Evolutionary conservation across 148 eudicot genomes (phyloP).

Genomic region (Rhododendron vialii): DNA sequence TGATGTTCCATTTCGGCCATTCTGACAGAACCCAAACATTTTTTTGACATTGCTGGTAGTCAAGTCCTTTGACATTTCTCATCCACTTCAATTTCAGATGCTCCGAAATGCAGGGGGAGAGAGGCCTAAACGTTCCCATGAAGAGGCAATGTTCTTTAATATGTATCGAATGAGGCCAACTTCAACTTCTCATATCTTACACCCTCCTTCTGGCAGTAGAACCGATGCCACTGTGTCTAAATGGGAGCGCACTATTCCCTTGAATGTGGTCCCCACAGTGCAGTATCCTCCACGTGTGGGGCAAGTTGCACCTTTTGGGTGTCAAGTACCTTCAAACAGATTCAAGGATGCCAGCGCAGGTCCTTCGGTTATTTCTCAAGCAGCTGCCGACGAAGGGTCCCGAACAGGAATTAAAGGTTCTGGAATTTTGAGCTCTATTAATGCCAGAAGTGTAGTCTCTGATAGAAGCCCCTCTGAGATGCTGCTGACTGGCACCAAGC

Average conservation of each 20-base stretch:
- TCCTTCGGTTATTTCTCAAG: constrained; percentile 50
- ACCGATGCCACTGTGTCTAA: constrained; percentile 35
- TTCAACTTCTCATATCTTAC: constrained; percentile 40
- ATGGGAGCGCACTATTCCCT: constrained; percentile 43
- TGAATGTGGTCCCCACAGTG: constrained; percentile 37
- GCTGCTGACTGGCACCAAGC: constrained; percentile 33
- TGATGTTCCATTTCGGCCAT: neutral
- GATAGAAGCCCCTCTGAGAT: constrained; percentile 40
- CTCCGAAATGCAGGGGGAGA: constrained; percentile 55
- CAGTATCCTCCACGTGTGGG: constrained; percentile 43
- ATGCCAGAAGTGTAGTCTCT: constrained; percentile 30
- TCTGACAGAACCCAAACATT: neutral
- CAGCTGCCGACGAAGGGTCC: constrained; percentile 83
- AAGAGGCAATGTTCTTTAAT: constrained; percentile 40
- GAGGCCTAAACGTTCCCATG: constrained; percentile 33
- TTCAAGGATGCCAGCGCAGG: constrained; percentile 43
- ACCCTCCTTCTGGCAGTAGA: constrained; percentile 32
- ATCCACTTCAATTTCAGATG: constrained; percentile 37
- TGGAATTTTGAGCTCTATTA: constrained; percentile 47
- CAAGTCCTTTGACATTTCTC: constrained; percentile 15
- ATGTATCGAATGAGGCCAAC: constrained; percentile 38
- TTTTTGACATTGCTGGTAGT: neutral
- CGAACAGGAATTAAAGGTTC: constrained; percentile 79
- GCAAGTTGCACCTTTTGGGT: constrained; percentile 43
- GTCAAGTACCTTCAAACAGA: constrained; percentile 46